Conservation (phyloP, 257 asterid genomes). For the Verbascum thapsus region DNA sequence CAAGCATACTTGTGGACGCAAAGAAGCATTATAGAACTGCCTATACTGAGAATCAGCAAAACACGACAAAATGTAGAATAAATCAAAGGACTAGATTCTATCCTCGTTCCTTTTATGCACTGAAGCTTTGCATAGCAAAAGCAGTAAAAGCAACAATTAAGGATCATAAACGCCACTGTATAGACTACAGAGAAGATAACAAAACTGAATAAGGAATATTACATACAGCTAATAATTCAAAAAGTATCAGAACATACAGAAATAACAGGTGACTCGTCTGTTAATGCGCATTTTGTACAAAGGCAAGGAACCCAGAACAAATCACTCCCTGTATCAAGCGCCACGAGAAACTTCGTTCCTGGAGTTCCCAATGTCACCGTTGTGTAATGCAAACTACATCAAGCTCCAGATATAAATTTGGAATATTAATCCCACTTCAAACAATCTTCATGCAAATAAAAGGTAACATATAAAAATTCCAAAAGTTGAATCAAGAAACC, state of each 20-base stretch:
- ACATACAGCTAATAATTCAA: background rate
- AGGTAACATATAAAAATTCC: background rate
- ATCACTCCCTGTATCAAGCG: slow-evolving; percentile 91
- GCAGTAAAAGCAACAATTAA: slow-evolving; percentile 8
- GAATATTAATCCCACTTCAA: slow-evolving; percentile 11
- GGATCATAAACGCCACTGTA: slow-evolving; percentile 1
- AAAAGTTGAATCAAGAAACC: background rate
- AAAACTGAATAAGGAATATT: slow-evolving; percentile 2
- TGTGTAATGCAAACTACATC: slow-evolving; percentile 76
- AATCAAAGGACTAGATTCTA: too few species aligned
- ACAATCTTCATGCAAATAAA: background rate
- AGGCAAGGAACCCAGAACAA: slow-evolving; percentile 86
- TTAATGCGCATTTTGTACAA: slow-evolving; percentile 61
- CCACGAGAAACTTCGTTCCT: slow-evolving; percentile 80
- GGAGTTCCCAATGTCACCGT: slow-evolving; percentile 80
- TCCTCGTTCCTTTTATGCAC: too few species aligned
- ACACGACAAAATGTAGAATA: background rate
- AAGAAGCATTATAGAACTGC: background rate
- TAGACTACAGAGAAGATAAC: background rate
- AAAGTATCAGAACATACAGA: slow-evolving; percentile 44
- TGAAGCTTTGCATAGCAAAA: slow-evolving; percentile 13
- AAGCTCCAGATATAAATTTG: slow-evolving; percentile 33
- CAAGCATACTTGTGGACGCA: slow-evolving; percentile 4
- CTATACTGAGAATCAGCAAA: slow-evolving; percentile 8
- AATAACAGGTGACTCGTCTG: slow-evolving; percentile 47